Evolutionary conservation across 1,139 yeast species (phyloP), one percentile per base, ranked within the genome.

Genomic region (Kodamaea alishanica): DNA sequence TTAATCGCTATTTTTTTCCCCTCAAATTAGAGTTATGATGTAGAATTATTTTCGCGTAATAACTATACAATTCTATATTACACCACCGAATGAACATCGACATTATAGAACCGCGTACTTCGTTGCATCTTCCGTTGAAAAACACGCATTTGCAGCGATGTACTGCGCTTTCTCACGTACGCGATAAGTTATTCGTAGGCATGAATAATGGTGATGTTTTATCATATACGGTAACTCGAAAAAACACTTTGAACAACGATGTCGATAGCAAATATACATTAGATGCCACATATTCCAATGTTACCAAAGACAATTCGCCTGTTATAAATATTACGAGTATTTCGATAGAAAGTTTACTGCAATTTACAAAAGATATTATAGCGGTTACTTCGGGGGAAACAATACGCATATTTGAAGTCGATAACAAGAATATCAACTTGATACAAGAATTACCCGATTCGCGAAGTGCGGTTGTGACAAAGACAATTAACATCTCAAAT

Each of bases 161-260:
- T 4, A 15, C 20, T 15, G 20, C 20, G 20, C 20, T 15, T 15
- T 15, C 20, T 4, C 20, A 15, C 4, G 20, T 15, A 15, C 20
- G 20, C 20, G 34, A 34, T 6, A 52, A 51, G 31, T 41, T 68
- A 7, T 68, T 56, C 41, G 56, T 66, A 15, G 76, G 75, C 2
- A 54, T 61, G 24, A 39, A 52, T 40, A 64, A 65, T 47, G 75
- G 75, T 2, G 71, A 65, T 45, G 46, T 70, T 65, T 12, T 64
- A 41, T 41, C 34, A 41, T 37, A 56, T 40, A 40, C 34, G 7
- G 10, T 27, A 12, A 28, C 26, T 9, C 28, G 33, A 27, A 32
- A 11, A 30, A 25, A 30, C 33, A 9, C 34, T 26, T 11, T 26
- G 25, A 12, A 15, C 28, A 22, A 38, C 12, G 29, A 30, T 12